A percentile compares a stretch with the other conserved stretches of the same genome.
phyloP scores from a whole-genome alignment of 495 filamentous ascomycete species.

The Paragyromitra xinjiangensis region DNA sequence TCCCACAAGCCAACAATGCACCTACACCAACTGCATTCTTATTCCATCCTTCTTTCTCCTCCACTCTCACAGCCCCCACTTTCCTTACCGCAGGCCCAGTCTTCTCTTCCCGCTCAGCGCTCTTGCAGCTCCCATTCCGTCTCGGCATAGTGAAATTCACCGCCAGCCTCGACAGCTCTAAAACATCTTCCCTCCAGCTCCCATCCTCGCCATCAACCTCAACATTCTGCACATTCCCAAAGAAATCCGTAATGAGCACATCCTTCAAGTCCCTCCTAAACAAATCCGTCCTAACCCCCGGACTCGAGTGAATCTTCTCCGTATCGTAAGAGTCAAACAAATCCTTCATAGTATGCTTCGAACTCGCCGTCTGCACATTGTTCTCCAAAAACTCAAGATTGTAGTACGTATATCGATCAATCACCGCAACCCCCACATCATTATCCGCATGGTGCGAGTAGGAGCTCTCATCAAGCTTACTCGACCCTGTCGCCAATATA shows the following conservation, averaged over 20 bases:
- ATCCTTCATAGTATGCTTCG: conserved; percentile 87
- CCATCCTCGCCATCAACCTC: conserved; percentile 74
- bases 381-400: conserved; percentile 96
- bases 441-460: conserved; percentile 98
- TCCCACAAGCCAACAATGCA: conserved; percentile 50
- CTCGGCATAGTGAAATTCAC: conserved; percentile 50
- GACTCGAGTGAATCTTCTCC: conserved; percentile 89
- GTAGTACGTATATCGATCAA: conserved; percentile 98
- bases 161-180: conserved; percentile 64
- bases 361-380: conserved; percentile 80
- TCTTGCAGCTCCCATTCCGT: conserved; percentile 28
- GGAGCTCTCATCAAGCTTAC: conserved; percentile 89
- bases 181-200: conserved; percentile 77
- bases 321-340: conserved; percentile 95
- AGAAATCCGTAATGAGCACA: conserved; percentile 86
- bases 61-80: conserved; percentile 51
- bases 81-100: conserved; percentile 48
- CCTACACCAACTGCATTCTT: conserved; percentile 54
- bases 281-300: conserved; percentile 92
- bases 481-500: conserved; percentile 93
- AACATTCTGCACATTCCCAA: conserved; percentile 96
- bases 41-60: conserved; percentile 53
- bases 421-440: conserved; percentile 96
- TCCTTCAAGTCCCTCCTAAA: conserved; percentile 71
- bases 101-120: conserved; percentile 44